Base-by-base conservation (phyloP, 495 filamentous ascomycete genomes). In the Trichoderma erinaceum region DNA sequence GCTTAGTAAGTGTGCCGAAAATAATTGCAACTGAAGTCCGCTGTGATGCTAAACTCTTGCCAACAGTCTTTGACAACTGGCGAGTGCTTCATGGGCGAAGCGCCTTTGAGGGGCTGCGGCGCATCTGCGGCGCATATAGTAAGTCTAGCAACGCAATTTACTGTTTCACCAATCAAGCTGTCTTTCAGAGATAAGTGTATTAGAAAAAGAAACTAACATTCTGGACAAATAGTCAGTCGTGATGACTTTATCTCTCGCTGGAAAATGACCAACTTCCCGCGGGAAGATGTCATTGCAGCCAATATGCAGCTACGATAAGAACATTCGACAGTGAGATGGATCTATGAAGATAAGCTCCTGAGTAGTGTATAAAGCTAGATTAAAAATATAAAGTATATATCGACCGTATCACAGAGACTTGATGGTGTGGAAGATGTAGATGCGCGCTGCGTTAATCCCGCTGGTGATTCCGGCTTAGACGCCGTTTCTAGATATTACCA, bases 41-140 rank as follows among this genome's bases (percentile, higher is more conserved):
- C 3, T 6, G 3, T 18, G 32, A 44, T 41, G 10, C 18, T 12
- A 41, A 65, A 44, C 56, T n/a, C 25, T 61, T 16, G 23, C 7
- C 4, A 15, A 18, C 35, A 92, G 89, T 97, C 23, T 97, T 98
- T 75, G 92, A 98, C 76, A 97, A 98, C 73, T 97, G 93, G 93
- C 84, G 94, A 68, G 91, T 96, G 67, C 77, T 98, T 63, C 94
- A 98, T 76, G 94, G 92, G 4, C 82, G 94, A 70, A 84, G 85
- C 25, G 83, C 86, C 16, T 98, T 97, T 73, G 89, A 85, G 10
- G 94, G 94, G 21, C 89, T 89, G 72, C 81, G 94, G 71, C 87
- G 92, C 71, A 89, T 98, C 76, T 96, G 92, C 75, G 94, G 94
- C 69, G 94, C 84, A 21, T 96, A 97, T 74, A 88, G 90, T 93